A percentile compares a stretch with the other conserved stretches of the same genome.
Conservation (phyloP, 1,284 basidiomycete species). For the Ustilago xerochloae region DNA sequence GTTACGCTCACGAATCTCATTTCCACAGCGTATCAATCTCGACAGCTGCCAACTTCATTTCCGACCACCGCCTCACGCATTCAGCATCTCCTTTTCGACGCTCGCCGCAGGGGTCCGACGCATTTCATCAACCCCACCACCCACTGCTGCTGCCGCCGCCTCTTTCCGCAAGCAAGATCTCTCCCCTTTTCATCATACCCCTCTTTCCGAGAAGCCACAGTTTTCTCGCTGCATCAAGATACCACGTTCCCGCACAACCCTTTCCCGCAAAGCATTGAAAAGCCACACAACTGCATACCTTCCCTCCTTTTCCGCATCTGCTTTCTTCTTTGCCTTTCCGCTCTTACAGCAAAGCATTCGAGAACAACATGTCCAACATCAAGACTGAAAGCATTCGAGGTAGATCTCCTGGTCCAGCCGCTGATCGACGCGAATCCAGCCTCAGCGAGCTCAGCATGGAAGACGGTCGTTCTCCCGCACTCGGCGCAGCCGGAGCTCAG, state of each 20-base stretch:
- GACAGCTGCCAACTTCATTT: constrained; percentile 11
- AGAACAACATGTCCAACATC: constrained; percentile 26
- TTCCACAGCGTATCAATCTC: constrained; percentile 14
- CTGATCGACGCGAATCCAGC: constrained; percentile 29
- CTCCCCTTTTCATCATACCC: constrained; percentile 18
- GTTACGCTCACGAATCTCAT: constrained; percentile 4
- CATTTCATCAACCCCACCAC: constrained; percentile 3
- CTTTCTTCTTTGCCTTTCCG: neutral
- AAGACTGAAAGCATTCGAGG: constrained; percentile 29
- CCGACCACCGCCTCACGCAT: neutral
- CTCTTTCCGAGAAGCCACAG: constrained; percentile 9
- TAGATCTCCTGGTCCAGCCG: constrained; percentile 39
- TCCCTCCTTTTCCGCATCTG: neutral
- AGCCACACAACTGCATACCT: neutral
- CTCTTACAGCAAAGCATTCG: neutral
- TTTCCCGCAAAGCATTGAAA: neutral
- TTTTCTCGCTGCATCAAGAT: constrained; percentile 1
- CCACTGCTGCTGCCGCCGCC: neutral
- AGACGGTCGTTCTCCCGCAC: constrained; percentile 8
- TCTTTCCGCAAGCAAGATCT: constrained; percentile 2
- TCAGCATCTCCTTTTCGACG: neutral
- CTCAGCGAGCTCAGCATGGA: constrained; percentile 21
- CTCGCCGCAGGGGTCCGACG: neutral
- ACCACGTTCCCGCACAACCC: neutral
- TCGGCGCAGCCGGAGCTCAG: neutral